Base-by-base conservation (phyloP, 306 rosid species). In the Glycine tomentella region DNA sequence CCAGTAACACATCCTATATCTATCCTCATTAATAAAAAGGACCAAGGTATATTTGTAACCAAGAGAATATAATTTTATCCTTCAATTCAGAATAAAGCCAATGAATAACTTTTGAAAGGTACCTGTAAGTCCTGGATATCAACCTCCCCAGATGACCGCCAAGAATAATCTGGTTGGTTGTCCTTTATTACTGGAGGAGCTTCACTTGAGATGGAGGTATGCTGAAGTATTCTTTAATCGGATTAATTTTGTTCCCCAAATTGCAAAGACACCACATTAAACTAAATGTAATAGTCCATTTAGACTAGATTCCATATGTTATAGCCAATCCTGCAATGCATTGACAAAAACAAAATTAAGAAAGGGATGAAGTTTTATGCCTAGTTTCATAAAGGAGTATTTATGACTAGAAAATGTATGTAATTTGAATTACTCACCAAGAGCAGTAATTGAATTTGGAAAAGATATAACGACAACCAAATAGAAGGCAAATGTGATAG, bases 91-190 rank as follows among this genome's bases (percentile, higher is more conserved):
- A 66, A 36, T 36, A 25, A 64, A 64, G 5, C 48, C 36, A 9
- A 40, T n/a, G 50, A 14, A 55, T n/a, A 31, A 69, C 33, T 25
- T 36, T 25, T 49, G 51, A 3, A n/a, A 40, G 51, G 31, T 66
- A 88, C 96, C 90, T 91, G 90, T 15, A 91, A 84, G 82, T 83
- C 87, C 42, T 64, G 87, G 46, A 91, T 75, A 44, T 86, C 85
- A 72, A 89, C 85, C 84, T 87, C 89, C 78, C 96, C 96, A 50
- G 7, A 79, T 1, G 82, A 78, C 50, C 93, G 92, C 93, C 92
- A 89, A 49, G 85, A 81, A 57, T 0, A 1, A 84, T 84, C 82
- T 6, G 88, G 96, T 78, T 6, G 88, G 96, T 78, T 89, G 56
- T 85, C 87, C 71, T 91, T 88, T 1, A 84, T 69, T 2, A 86